Evolutionary conservation across 352 stramenopile genomes (phyloP), one percentile per base, ranked within the genome.

Genomic region (Thraustochytrium sp.): DNA sequence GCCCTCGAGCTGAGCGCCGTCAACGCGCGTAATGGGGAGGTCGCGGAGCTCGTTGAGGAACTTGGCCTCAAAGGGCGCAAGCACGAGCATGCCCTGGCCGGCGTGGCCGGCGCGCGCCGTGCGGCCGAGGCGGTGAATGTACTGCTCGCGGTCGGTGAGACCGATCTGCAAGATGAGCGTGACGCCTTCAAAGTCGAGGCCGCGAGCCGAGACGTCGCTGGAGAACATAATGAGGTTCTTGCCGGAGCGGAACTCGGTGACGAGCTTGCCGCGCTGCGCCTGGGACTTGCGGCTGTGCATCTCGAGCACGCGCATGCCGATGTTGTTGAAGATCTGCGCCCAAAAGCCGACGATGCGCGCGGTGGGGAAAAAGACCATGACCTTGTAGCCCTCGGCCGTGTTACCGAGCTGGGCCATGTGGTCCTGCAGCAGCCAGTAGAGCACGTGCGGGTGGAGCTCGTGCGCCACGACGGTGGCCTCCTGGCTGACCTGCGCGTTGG

Each of bases 281-380:
- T 98, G 95, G 73, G 90, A 95, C 90, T 98, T 98, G 64, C 93
- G 89, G 31, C 94, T 98, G 89, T 99, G 96, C 61, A 98, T 97
- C 86, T 98, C 94, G 1, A 98, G 88, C 31, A 97, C 76, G 23
- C 34, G 40, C 21, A 86, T 29, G 31, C 51, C 86, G 87, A 87
- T 89, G 68, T 86, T 87, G 36, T 89, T 88, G 84, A 97, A 97
- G 49, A 98, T 90, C 82, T 96, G 89, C 9, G 93, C 90, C 88
- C 94, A 94, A 86, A 96, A 95, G 72, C 92, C 88, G 2, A 93
- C 92, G 9, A 94, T 88, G 42, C 93, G 90, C 37, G 93, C 93
- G 5, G 93, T 97, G 8, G 92, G 92, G 87, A 96, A 95, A 87
- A 99, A 98, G 9, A 97, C 89, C 76, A 99, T 94, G 36, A 98